phyloP scores from a whole-genome alignment of 306 rosid genomes.

The Pachyrhizus erosus region DNA sequence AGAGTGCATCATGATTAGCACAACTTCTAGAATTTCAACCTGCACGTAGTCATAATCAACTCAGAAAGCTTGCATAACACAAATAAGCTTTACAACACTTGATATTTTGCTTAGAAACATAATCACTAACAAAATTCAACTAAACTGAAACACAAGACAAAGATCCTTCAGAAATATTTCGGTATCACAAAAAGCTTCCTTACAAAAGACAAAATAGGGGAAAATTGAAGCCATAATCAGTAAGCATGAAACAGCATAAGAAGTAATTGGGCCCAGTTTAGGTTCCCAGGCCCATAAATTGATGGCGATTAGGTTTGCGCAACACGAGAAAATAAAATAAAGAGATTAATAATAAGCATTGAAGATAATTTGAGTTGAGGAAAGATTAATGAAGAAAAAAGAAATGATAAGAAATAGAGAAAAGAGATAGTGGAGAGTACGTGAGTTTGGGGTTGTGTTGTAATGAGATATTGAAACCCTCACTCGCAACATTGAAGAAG shows the following conservation, averaged over 20 bases:
- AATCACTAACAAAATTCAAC: neutral
- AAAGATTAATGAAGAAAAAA: neutral
- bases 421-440: neutral
- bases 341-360: neutral
- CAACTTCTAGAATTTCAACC: slow-evolving; percentile 40
- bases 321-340: neutral
- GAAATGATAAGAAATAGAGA: neutral
- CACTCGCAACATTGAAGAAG: neutral
- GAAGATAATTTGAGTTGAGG: neutral
- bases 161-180: neutral
- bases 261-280: neutral
- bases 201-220: neutral
- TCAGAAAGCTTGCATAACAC: slow-evolving; percentile 23
- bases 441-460: neutral
- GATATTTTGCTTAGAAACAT: too few species aligned
- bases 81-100: too few species aligned
- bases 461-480: slow-evolving; percentile 30
- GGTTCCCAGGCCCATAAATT: neutral
- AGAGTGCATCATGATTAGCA: slow-evolving; percentile 64
- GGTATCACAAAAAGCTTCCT: neutral
- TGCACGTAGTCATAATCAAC: slow-evolving; percentile 41
- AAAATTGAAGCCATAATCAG: neutral
- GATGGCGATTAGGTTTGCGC: slow-evolving; percentile 5
- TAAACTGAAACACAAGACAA: neutral
- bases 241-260: neutral